These are phyloP conservation scores for Fraxinus excelsior DNA, from an alignment of 257 asterid genomes.

Conservation along the genomic window DNA sequence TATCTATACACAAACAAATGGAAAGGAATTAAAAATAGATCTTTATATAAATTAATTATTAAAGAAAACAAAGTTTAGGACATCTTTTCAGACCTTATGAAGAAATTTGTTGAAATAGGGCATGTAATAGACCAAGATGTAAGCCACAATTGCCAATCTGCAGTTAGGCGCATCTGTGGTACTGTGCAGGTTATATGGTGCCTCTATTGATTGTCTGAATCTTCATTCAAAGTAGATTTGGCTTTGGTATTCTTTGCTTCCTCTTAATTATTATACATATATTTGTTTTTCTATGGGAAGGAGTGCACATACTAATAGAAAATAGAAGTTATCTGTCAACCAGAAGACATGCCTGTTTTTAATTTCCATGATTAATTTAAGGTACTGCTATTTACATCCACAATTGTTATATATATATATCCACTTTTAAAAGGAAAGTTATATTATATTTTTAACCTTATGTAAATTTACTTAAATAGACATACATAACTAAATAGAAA, in stretches of 20 bases:
- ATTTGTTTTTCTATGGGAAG: neutral
- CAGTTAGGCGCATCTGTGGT: neutral
- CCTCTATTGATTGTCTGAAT: neutral
- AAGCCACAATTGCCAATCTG: neutral
- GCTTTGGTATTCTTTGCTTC: neutral
- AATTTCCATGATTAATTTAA: neutral
- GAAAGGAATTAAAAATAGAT: too few relatives aligned
- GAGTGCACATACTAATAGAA: neutral
- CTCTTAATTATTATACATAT: neutral
- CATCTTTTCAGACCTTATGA: neutral
- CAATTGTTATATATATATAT: too few relatives aligned
- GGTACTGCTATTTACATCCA: too few relatives aligned
- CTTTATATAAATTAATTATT: neutral
- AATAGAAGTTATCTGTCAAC: neutral
- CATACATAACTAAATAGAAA: too few relatives aligned
- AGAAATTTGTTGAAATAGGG: neutral
- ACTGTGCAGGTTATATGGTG: neutral
- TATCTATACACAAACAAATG: too few relatives aligned
- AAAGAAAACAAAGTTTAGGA: neutral
- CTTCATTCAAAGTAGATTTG: neutral
- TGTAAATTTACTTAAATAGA: too few relatives aligned
- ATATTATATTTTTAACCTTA: too few relatives aligned
- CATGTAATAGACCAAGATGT: neutral
- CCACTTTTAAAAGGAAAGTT: too few relatives aligned
- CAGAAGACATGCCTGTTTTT: neutral